These are phyloP conservation scores for Leccinum subgranulosum DNA, from an alignment of 768 basidiomycete genomes.

Conservation along the genomic window DNA sequence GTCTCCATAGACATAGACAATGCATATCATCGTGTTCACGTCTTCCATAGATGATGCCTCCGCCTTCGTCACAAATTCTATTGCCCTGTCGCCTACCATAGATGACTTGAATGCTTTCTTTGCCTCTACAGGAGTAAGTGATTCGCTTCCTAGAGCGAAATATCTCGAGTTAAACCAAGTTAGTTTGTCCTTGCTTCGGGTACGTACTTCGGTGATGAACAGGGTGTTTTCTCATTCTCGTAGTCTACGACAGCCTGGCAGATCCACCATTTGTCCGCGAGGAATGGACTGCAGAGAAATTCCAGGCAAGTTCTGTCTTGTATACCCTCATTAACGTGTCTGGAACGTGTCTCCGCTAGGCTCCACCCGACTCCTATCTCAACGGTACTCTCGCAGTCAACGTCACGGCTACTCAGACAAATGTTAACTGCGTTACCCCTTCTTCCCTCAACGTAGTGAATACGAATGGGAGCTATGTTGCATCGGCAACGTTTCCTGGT, in stretches of 20 bases:
- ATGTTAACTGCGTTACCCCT: constrained; percentile 46
- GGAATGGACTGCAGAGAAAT: constrained; percentile 54
- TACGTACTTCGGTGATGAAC: background rate
- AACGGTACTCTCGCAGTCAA: constrained; percentile 54
- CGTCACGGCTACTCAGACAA: constrained; percentile 46
- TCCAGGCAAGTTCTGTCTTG: constrained; percentile 35
- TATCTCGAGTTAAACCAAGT: constrained; percentile 23
- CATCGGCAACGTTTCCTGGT: constrained; percentile 43
- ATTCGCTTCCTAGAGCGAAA: background rate
- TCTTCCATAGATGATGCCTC: constrained; percentile 32
- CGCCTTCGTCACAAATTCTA: constrained; percentile 39
- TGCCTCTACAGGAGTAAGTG: constrained; percentile 55
- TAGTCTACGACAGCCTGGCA: constrained; percentile 37
- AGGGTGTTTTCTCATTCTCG: background rate
- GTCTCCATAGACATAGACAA: background rate
- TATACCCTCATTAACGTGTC: background rate
- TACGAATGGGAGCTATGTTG: constrained; percentile 29
- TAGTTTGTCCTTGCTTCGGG: constrained; percentile 31
- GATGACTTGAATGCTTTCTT: constrained; percentile 49
- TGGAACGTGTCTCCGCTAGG: constrained; percentile 28
- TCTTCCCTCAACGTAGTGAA: constrained; percentile 24
- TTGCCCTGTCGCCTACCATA: constrained; percentile 47
- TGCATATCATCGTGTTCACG: constrained; percentile 9
- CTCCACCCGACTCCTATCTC: constrained; percentile 39
- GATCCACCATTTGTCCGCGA: constrained; percentile 57